Percentiles rank a stretch among this genome's conserved stretches.
These are phyloP conservation scores for Aspergillus oerlinghausenensis DNA, from an alignment of 2,329 filamentous ascomycete genomes.

Conservation along the genomic window DNA sequence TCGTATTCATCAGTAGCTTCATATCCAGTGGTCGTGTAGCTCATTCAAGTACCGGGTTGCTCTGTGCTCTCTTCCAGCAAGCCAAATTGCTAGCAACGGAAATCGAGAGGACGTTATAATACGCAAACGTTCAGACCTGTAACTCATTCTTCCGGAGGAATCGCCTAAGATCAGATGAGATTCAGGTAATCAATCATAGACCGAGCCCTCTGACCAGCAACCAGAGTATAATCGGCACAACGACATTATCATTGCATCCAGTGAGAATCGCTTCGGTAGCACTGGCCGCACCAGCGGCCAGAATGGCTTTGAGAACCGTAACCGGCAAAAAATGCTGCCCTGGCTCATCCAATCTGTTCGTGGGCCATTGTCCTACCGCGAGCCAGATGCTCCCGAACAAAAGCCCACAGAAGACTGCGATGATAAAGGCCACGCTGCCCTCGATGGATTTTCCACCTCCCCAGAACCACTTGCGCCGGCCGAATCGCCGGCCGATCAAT, in stretches of 20 bases:
- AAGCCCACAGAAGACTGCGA: constrained; percentile 72
- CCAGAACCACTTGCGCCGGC: constrained; percentile 90
- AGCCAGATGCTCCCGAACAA: constrained; percentile 69
- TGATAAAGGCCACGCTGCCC: constrained; percentile 74
- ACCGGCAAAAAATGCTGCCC: constrained; percentile 24
- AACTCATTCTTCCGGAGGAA: not conserved
- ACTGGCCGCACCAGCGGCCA: constrained; percentile 76
- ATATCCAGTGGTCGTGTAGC: not conserved
- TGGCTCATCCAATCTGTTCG: constrained; percentile 15
- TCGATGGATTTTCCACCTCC: constrained; percentile 93
- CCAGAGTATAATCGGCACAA: constrained; percentile 92
- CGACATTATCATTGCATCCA: constrained; percentile 96
- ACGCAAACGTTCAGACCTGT: not conserved
- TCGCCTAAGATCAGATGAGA: not conserved
- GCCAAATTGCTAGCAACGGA: not conserved
- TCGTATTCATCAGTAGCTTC: not conserved
- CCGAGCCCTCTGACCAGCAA: constrained; percentile 75
- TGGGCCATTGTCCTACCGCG: constrained; percentile 65
- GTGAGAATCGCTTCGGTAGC: constrained; percentile 93
- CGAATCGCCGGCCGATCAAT: constrained; percentile 80
- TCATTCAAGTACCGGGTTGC: not conserved
- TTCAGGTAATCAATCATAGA: constrained; percentile 16
- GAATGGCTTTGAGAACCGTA: constrained; percentile 54
- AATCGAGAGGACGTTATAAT: not conserved
- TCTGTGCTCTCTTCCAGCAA: not conserved